These are phyloP conservation scores for Terfezia claveryi DNA, from an alignment of 495 filamentous ascomycete genomes.

Conservation along the genomic window DNA sequence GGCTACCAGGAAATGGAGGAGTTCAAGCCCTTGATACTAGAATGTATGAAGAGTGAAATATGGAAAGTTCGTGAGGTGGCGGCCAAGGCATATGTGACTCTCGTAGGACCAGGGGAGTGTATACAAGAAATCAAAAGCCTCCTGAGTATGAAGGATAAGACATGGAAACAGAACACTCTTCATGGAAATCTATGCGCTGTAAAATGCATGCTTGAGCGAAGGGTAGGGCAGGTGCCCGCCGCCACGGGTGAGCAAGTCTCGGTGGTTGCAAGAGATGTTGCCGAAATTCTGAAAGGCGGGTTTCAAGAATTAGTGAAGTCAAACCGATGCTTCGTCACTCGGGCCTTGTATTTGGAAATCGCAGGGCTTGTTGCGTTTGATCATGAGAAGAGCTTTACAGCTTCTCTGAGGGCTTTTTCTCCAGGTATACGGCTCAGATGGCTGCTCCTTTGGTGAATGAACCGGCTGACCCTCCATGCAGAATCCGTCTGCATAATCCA, in stretches of 20 bases:
- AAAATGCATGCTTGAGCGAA: slow-evolving; percentile 30
- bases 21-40: slow-evolving; percentile 28
- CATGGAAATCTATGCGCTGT: slow-evolving; percentile 46
- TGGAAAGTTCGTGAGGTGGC: slow-evolving; percentile 88
- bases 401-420: background rate
- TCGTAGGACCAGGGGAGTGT: slow-evolving; percentile 34
- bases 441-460: background rate
- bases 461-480: background rate
- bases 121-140: slow-evolving; percentile 27
- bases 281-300: background rate
- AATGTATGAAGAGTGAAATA: slow-evolving; percentile 44
- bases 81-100: slow-evolving; percentile 51
- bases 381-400: background rate
- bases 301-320: slow-evolving; percentile 5
- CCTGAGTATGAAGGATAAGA: slow-evolving; percentile 21
- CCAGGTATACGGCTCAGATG: background rate
- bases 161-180: slow-evolving; percentile 32
- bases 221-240: slow-evolving; percentile 18
- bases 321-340: slow-evolving; percentile 18
- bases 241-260: background rate
- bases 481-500: background rate
- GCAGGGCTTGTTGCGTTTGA: background rate
- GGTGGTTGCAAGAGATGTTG: slow-evolving; percentile 2
- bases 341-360: slow-evolving; percentile 17
- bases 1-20: slow-evolving; percentile 22